These are phyloP conservation scores for Gautieria morchelliformis DNA, from an alignment of 768 basidiomycete genomes.

Conservation along the genomic window DNA sequence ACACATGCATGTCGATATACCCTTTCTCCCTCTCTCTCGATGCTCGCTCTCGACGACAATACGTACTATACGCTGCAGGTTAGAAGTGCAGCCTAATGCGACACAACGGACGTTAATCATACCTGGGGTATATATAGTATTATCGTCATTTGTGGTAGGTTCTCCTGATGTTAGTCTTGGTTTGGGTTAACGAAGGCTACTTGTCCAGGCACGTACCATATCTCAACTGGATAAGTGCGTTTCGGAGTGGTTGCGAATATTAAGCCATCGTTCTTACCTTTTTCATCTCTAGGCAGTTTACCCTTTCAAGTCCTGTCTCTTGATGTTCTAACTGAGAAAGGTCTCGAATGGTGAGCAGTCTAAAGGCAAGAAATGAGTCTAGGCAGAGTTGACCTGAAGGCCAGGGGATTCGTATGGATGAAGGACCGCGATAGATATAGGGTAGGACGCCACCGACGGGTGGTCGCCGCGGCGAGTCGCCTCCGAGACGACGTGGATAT, in stretches of 20 bases:
- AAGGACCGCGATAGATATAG: neutral
- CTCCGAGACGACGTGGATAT: neutral
- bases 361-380: slow-evolving; percentile 17
- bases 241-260: neutral
- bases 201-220: slow-evolving; percentile 63
- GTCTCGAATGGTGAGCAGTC: slow-evolving; percentile 52
- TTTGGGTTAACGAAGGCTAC: too few species aligned
- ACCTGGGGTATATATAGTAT: slow-evolving; percentile 69
- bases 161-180: neutral
- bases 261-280: neutral
- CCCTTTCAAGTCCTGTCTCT: slow-evolving; percentile 67
- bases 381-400: too few species aligned
- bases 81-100: slow-evolving; percentile 35
- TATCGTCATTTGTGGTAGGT: slow-evolving; percentile 68
- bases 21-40: neutral
- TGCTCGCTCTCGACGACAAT: neutral
- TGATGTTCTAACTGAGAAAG: neutral
- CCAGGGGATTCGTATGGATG: neutral
- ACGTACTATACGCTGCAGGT: neutral
- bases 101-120: slow-evolving; percentile 73
- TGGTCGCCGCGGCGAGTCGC: neutral
- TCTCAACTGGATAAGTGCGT: slow-evolving; percentile 65
- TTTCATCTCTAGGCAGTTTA: slow-evolving; percentile 44
- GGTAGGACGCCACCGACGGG: neutral
- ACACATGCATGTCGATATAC: neutral